Evolutionary conservation across 495 filamentous ascomycete genomes (phyloP).

Genomic region (Hypoxylon fuscum): DNA sequence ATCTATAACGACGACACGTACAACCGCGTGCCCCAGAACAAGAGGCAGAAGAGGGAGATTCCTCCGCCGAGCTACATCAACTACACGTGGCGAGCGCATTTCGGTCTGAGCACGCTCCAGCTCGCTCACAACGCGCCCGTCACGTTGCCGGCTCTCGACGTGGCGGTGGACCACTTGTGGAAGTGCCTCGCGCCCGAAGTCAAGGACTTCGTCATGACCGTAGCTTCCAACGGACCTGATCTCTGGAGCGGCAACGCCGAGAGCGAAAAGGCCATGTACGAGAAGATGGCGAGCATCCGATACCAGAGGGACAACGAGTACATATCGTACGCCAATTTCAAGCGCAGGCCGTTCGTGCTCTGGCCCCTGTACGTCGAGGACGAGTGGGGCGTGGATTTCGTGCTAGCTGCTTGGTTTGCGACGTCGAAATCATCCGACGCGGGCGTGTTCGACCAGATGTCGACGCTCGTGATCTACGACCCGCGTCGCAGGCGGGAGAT

Average conservation of each 20-base stretch:
- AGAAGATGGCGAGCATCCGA: slow-evolving; percentile 7
- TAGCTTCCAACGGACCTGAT: slow-evolving; percentile 30
- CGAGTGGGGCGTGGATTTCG: slow-evolving; percentile 33
- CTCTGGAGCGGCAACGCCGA: slow-evolving; percentile 28
- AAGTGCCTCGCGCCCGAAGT: slow-evolving; percentile 18
- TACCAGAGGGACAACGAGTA: neutral
- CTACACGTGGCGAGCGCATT: slow-evolving; percentile 9
- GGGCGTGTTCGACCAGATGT: slow-evolving; percentile 3
- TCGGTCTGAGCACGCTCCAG: slow-evolving; percentile 40
- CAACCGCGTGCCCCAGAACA: slow-evolving; percentile 17
- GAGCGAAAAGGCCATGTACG: slow-evolving; percentile 6
- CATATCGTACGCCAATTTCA: slow-evolving; percentile 19
- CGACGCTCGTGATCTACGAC: slow-evolving; percentile 27
- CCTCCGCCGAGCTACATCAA: slow-evolving; percentile 29
- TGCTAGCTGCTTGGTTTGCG: slow-evolving; percentile 31
- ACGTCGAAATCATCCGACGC: neutral
- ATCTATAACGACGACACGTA: neutral
- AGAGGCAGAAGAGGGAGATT: slow-evolving; percentile 31
- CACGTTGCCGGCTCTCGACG: slow-evolving; percentile 21
- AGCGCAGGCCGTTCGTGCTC: slow-evolving; percentile 28
- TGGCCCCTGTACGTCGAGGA: slow-evolving; percentile 45
- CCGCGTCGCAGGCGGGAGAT: slow-evolving; percentile 36
- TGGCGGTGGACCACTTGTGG: slow-evolving; percentile 32
- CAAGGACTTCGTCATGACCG: neutral
- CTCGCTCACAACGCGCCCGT: slow-evolving; percentile 34